These are phyloP conservation scores for Chrysoporthe deuterocubensis DNA, from an alignment of 2,329 filamentous ascomycete genomes.

Conservation along the genomic window DNA sequence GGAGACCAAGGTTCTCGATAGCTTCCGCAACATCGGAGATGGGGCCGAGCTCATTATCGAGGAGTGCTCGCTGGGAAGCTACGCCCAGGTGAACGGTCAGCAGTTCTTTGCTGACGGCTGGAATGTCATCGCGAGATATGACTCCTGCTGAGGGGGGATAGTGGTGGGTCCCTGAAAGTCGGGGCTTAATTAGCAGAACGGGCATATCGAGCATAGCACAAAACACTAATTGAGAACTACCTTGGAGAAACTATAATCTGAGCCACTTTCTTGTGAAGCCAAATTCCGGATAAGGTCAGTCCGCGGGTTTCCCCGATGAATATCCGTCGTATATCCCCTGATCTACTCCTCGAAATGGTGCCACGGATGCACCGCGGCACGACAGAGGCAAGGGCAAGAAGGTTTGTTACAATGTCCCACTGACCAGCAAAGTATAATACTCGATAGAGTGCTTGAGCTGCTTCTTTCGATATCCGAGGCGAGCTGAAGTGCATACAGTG, in stretches of 20 bases:
- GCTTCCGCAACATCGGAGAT: constrained; percentile 7
- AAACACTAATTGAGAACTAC: background rate
- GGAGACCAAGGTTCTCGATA: constrained; percentile 9
- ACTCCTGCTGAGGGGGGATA: background rate
- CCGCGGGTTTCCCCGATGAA: background rate
- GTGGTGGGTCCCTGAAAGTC: background rate
- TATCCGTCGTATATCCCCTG: background rate
- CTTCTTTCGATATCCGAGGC: too few relatives aligned
- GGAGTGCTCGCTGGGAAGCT: background rate
- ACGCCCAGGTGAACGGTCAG: constrained; percentile 7
- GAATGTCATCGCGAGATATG: constrained; percentile 15
- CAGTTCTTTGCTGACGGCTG: constrained; percentile 18
- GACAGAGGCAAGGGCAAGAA: background rate
- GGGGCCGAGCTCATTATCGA: constrained; percentile 8
- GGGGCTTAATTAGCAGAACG: background rate
- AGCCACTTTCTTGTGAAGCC: background rate
- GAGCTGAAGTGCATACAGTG: too few relatives aligned
- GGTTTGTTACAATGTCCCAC: background rate
- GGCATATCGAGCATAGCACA: too few relatives aligned
- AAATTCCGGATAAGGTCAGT: background rate
- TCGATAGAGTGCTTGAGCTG: too few relatives aligned
- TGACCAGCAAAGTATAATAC: too few relatives aligned
- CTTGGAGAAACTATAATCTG: background rate
- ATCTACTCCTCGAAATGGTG: background rate
- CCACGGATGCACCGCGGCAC: background rate